A percentile compares a stretch with the other conserved stretches of the same genome.
Evolutionary conservation across 176 grass and related monocot species (phyloP).

Genomic region (Areca catechu): DNA sequence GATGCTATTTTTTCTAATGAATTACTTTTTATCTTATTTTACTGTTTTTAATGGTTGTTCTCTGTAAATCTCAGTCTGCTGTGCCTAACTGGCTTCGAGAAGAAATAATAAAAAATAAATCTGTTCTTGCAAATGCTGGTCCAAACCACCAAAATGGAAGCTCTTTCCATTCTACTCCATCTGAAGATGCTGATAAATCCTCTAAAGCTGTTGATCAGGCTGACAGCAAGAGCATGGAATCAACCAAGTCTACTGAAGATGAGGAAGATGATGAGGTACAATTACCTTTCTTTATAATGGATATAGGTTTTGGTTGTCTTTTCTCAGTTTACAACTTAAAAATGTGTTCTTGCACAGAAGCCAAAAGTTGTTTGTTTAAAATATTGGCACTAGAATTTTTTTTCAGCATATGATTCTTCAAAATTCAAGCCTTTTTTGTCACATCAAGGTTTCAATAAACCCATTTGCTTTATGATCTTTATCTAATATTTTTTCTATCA

Average conservation of each 20-base stretch:
- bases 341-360: no score
- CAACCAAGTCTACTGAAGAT: conserved; percentile 54
- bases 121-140: conserved; percentile 26
- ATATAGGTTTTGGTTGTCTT: no score
- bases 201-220: conserved; percentile 38
- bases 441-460: no score
- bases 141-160: conserved; percentile 20
- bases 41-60: neutral
- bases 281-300: no score
- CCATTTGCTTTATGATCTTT: no score
- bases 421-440: no score
- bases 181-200: conserved; percentile 41
- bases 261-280: conserved; percentile 70
- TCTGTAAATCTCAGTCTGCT: conserved; percentile 43
- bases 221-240: conserved; percentile 60
- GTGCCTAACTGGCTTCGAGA: conserved; percentile 97
- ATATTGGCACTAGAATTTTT: no score
- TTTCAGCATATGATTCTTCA: no score
- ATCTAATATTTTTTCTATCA: no score
- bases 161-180: conserved; percentile 34
- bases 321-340: no score
- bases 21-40: conserved; percentile 20
- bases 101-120: conserved; percentile 95
- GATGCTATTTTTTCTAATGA: conserved; percentile 1
- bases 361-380: no score